phyloP scores from a whole-genome alignment of 495 filamentous ascomycete genomes.

The Choiromyces venosus region DNA sequence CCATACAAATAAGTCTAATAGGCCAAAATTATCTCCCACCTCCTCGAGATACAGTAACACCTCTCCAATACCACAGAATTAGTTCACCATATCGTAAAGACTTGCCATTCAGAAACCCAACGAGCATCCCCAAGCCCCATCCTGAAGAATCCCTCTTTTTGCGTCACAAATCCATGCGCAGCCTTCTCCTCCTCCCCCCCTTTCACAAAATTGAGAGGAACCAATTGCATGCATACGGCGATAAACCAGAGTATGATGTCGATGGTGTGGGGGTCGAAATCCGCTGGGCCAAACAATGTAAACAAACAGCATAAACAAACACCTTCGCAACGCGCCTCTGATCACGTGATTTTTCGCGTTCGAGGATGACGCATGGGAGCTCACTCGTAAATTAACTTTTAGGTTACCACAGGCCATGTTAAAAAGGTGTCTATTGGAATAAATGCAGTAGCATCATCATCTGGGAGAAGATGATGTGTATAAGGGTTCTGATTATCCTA shows the following conservation, averaged over 20 bases:
- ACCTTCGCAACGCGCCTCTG: background rate
- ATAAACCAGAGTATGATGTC: background rate
- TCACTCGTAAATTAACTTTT: background rate
- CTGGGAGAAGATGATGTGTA: background rate
- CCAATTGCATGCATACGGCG: background rate
- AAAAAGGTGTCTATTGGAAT: too few species aligned
- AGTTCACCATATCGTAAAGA: background rate
- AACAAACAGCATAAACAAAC: background rate
- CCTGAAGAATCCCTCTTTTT: background rate
- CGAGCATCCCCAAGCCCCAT: background rate
- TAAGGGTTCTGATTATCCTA: background rate
- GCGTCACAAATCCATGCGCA: background rate
- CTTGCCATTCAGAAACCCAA: background rate
- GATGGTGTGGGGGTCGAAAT: background rate
- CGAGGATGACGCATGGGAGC: background rate
- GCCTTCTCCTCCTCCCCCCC: background rate
- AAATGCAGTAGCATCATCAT: too few species aligned
- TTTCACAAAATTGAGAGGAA: background rate
- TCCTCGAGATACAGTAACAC: background rate
- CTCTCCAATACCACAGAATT: background rate
- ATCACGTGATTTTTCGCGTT: background rate
- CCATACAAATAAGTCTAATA: background rate
- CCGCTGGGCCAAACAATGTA: background rate
- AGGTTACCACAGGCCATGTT: background rate
- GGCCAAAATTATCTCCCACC: background rate